Conservation (phyloP, 768 basidiomycete genomes). For the Boletus huronensis region DNA sequence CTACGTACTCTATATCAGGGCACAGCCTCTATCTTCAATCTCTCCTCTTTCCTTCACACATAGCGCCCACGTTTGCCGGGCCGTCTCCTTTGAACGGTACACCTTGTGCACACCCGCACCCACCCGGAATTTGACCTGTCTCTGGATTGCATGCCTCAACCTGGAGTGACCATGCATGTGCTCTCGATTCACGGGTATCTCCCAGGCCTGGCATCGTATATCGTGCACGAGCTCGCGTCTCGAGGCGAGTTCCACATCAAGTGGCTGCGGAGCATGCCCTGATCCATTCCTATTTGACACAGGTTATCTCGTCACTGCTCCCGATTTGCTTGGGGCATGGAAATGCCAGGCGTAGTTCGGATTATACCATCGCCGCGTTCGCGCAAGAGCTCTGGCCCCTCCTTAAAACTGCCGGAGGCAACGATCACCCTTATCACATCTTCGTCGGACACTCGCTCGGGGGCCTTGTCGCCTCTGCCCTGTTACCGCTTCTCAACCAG, state of each 20-base stretch:
- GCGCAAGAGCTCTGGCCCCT: constrained; percentile 11
- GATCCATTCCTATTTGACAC: background rate
- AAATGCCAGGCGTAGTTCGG: background rate
- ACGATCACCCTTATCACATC: constrained; percentile 4
- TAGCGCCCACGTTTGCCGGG: too few species aligned
- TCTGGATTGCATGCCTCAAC: constrained; percentile 5
- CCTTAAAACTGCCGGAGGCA: background rate
- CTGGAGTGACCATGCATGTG: constrained; percentile 17
- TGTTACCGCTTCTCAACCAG: constrained; percentile 15
- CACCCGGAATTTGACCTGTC: too few species aligned
- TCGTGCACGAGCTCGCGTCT: background rate
- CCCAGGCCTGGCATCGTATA: constrained; percentile 17
- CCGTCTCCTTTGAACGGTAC: too few species aligned
- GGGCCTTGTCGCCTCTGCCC: constrained; percentile 7
- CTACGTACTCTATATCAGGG: constrained; percentile 3
- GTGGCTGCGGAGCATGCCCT: background rate
- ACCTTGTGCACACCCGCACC: too few species aligned
- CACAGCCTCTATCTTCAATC: constrained; percentile 4
- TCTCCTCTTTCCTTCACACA: background rate
- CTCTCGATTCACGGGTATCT: constrained; percentile 23
- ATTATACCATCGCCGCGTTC: constrained; percentile 14
- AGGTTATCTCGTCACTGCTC: constrained; percentile 27
- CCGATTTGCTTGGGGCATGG: constrained; percentile 25
- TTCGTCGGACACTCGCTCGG: constrained; percentile 25
- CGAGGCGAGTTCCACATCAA: constrained; percentile 3